A percentile compares a stretch with the other conserved stretches of the same genome.
phyloP scores from a whole-genome alignment of 352 stramenopile genomes.

The Globisporangium alternatum region DNA sequence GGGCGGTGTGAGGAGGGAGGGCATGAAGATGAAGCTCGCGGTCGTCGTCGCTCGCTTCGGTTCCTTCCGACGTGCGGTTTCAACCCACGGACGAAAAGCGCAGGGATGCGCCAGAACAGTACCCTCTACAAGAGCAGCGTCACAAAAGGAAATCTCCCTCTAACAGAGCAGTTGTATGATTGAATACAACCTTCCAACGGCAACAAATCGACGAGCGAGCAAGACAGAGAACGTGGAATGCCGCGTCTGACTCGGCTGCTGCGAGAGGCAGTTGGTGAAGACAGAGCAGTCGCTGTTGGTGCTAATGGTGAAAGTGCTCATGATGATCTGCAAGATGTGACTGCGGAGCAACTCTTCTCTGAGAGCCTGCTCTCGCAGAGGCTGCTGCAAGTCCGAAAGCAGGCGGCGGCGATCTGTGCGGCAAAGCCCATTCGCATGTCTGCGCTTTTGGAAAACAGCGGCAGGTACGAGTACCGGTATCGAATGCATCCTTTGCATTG shows the following conservation, averaged over 20 bases:
- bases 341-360: slow-evolving; percentile 49
- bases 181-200: background rate
- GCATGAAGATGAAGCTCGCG: slow-evolving; percentile 4
- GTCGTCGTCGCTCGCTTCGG: background rate
- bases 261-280: background rate
- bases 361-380: slow-evolving; percentile 42
- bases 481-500: background rate
- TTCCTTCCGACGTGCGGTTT: slow-evolving; percentile 11
- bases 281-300: background rate
- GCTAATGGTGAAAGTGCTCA: background rate
- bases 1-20: background rate
- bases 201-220: background rate
- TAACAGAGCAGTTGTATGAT: slow-evolving; percentile 7
- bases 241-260: slow-evolving; percentile 36
- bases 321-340: slow-evolving; percentile 20
- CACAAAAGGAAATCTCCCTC: slow-evolving; percentile 3
- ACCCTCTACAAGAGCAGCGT: slow-evolving; percentile 13
- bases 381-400: slow-evolving; percentile 18
- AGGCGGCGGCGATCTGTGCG: slow-evolving; percentile 35
- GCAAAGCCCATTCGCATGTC: slow-evolving; percentile 34
- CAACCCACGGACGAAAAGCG: slow-evolving; percentile 13
- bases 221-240: slow-evolving; percentile 22
- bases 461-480: background rate
- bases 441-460: slow-evolving; percentile 18
- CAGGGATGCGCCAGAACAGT: background rate